phyloP scores from a whole-genome alignment of 306 rosid species.

The Prunus salicina region DNA sequence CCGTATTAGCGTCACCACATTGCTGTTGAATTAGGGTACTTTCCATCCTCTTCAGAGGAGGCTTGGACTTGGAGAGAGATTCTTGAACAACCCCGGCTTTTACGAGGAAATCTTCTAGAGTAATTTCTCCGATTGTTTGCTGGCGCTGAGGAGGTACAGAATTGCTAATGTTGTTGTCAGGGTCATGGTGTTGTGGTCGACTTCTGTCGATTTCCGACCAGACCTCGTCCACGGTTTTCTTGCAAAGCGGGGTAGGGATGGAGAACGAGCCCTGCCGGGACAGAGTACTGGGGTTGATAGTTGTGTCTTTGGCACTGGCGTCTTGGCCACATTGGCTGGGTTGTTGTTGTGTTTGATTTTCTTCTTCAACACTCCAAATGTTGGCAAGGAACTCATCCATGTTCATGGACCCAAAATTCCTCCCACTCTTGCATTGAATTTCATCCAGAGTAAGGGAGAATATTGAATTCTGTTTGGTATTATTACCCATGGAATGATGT shows the following conservation, averaged over 20 bases:
- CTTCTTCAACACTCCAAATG: slow-evolving; percentile 61
- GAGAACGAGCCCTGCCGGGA: slow-evolving; percentile 30
- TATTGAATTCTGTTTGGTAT: slow-evolving; percentile 30
- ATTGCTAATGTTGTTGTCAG: background rate
- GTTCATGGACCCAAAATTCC: slow-evolving; percentile 55
- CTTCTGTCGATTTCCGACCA: slow-evolving; percentile 61
- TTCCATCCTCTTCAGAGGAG: slow-evolving; percentile 11
- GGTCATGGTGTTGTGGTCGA: slow-evolving; percentile 14
- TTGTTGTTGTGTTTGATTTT: slow-evolving; percentile 22
- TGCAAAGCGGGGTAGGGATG: slow-evolving; percentile 55
- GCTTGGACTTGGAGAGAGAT: slow-evolving; percentile 19
- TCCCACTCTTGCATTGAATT: slow-evolving; percentile 52
- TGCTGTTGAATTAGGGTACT: slow-evolving; percentile 21
- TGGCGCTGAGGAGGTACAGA: slow-evolving; percentile 26
- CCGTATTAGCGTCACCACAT: background rate
- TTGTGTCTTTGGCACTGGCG: background rate
- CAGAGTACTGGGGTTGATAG: slow-evolving; percentile 11
- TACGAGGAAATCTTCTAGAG: slow-evolving; percentile 68
- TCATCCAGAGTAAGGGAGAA: slow-evolving; percentile 52
- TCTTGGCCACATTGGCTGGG: slow-evolving; percentile 6
- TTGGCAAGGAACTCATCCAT: slow-evolving; percentile 73
- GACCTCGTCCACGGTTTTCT: slow-evolving; percentile 64
- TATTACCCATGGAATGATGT: slow-evolving; percentile 10
- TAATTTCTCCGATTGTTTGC: slow-evolving; percentile 55
- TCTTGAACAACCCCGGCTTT: slow-evolving; percentile 70